phyloP scores from a whole-genome alignment of 192 early-diverging fungal species.

The Mortierella hygrophila region DNA sequence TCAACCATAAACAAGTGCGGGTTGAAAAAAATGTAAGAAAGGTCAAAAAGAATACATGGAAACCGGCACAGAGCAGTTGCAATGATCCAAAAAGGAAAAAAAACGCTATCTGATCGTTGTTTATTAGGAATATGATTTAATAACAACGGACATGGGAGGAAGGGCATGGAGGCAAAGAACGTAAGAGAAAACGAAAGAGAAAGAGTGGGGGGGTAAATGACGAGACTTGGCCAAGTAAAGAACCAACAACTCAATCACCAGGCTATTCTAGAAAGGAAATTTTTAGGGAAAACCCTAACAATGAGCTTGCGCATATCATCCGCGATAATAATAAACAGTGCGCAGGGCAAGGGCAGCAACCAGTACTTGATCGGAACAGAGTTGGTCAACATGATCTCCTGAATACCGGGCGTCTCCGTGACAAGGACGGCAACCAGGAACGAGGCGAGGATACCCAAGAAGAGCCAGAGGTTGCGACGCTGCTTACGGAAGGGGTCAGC shows the following conservation, averaged over 20 bases:
- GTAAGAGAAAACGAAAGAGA: no score
- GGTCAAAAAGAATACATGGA: neutral
- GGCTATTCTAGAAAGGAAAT: constrained; percentile 66
- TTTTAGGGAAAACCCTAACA: constrained; percentile 62
- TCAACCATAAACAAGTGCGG: neutral
- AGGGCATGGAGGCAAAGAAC: neutral
- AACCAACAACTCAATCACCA: constrained; percentile 58
- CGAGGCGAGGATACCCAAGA: constrained; percentile 59
- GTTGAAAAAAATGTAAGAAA: neutral
- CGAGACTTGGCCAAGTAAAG: neutral
- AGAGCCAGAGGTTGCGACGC: constrained; percentile 67
- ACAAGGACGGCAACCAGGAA: constrained; percentile 62
- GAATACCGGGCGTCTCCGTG: constrained; percentile 67
- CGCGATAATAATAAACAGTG: constrained; percentile 64
- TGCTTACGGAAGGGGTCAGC: constrained; percentile 72
- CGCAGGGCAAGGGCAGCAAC: constrained; percentile 73
- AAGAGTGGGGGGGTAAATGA: neutral
- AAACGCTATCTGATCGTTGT: neutral
- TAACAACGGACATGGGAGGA: neutral
- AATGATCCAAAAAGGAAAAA: neutral
- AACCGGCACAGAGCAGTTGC: neutral
- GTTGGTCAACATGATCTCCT: constrained; percentile 68
- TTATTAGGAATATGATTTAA: neutral
- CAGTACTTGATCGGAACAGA: constrained; percentile 74
- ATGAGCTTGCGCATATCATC: constrained; percentile 76